Base-by-base conservation (phyloP, 176 grass and related monocot species). In the Carex littledalei region DNA sequence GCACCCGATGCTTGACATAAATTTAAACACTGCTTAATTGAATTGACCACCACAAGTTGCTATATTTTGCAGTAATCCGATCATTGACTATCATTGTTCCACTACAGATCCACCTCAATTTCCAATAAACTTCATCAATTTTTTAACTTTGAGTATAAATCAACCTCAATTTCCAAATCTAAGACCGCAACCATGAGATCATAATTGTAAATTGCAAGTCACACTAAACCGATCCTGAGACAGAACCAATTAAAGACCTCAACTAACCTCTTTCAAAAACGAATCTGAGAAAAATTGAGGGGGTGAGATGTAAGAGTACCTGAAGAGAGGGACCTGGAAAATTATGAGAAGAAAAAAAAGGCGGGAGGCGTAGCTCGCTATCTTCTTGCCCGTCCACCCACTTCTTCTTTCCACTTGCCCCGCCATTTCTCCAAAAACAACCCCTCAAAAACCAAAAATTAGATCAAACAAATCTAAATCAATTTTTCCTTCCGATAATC, bases 291-390 rank as follows among this genome's bases (percentile, higher is more conserved):
- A 21, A 81, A 78, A 47, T 53, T 49, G 13, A 81, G 16, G 63
- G 16, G 81, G 12, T 2, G 41, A 45, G 45, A 35, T 24, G 14
- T 8, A 31, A 52, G 43, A 63, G 61, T 71, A 98, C 96, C 96
- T 95, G 89, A 98, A 98, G 12, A 98, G 93, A 58, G 93, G 96
- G 77, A 98, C 91, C 87, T 98, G 96, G 78, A 98, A 88, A 57
- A 98, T 88, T 69, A 95, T 86, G 90, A 98, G 91, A 43, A 95
- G 68, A 86, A 98, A 98, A 85, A 85, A 98, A 14, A 86, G 57
- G 66, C 87, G 85, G 35, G 93, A 89, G 24, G 96, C 93, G 63
- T 90, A 92, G 81, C 82, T 32, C 55, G 91, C 86, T 65, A 95
- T 83, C 67, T 86, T 90, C 79, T 87, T 85, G 91, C 92, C 89